Evolutionary conservation across 768 basidiomycete genomes (phyloP), one percentile per base, ranked within the genome.

Genomic region (Tulasnella sp.): DNA sequence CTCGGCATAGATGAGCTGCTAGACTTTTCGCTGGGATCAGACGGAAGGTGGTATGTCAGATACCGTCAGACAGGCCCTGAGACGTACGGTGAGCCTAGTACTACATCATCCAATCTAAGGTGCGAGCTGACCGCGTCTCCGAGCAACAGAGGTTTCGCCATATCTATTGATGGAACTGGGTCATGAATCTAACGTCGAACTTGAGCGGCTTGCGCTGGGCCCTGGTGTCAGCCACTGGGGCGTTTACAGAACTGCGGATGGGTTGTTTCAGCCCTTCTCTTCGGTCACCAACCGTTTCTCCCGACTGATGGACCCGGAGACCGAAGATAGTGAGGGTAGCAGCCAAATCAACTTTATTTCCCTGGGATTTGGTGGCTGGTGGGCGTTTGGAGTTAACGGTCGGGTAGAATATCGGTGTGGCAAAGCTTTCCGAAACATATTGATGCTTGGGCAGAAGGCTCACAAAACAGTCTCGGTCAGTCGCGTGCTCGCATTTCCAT

Each of bases 131-230:
- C 22, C 7, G 50, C 34, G 4, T 16, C n/a, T 22, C 72, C 6
- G 1, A 12, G 3, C 5, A 37, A 6, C 8, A 78, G 77, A 58
- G 37, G 2, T 78, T 42, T 78, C 77, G 28, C 34, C 31, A 4
- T 24, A 20, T 44, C 54, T 69, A 37, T 78, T n/a, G 77, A 37
- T 34, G 28, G 42, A 41, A 3, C 28, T 78, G 6, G n/a, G 28
- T 12, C 77, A 64, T 16, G 42, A 41, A 0, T 50, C 50, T 5
- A 40, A 37, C 42, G 41, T 42, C 24, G n/a, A 41, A 22, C 50
- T 78, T 2, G 77, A 78, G 20, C 22, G 77, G 18, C 60, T 78
- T 11, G 34, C 50, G 34, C 77, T 78, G 12, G 77, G 77, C 6
- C 58, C 50, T 69, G 60, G 40, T 18, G 37, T 9, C 6, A 31